Evolutionary conservation across 139 green algal species (phyloP).

Genomic region (Chlamydomonas eustigma): DNA sequence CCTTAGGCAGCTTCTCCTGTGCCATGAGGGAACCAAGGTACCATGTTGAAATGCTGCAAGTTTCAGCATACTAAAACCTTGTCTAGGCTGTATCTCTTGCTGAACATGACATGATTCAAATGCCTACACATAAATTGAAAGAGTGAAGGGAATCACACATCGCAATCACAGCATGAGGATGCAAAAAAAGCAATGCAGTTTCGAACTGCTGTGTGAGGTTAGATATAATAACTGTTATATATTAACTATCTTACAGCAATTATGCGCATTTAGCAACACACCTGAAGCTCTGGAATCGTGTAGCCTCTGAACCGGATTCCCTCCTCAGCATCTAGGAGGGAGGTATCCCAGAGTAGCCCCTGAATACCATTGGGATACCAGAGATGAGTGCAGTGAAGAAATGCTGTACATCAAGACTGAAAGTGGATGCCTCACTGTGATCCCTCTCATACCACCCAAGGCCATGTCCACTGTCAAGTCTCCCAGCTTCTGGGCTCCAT

Average conservation of each 20-base stretch:
- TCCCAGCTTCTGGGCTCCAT: constrained; percentile 72
- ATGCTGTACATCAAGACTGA: background rate
- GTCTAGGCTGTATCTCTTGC: too few species aligned
- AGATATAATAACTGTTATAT: too few species aligned
- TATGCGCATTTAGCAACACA: too few species aligned
- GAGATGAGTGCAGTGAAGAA: background rate
- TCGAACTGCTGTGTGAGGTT: too few species aligned
- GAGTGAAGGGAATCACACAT: too few species aligned
- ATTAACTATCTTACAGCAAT: too few species aligned
- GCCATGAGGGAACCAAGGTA: background rate
- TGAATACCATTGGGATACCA: constrained; percentile 37
- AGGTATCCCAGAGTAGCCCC: constrained; percentile 96
- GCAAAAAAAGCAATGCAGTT: too few species aligned
- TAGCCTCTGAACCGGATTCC: constrained; percentile 95
- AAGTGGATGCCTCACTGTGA: constrained; percentile 66
- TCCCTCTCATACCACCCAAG: constrained; percentile 96
- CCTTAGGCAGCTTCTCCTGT: constrained; percentile 78
- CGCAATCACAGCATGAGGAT: too few species aligned
- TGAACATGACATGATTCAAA: too few species aligned
- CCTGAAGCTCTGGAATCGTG: constrained; percentile 90
- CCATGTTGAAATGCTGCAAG: too few species aligned
- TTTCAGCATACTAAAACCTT: too few species aligned
- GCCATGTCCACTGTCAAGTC: constrained; percentile 83
- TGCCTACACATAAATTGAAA: too few species aligned
- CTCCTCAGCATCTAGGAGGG: constrained; percentile 91